Evolutionary conservation across 345 rosid genomes (phyloP), one percentile per base, ranked within the genome.

Genomic region (Cardamine resedifolia): DNA sequence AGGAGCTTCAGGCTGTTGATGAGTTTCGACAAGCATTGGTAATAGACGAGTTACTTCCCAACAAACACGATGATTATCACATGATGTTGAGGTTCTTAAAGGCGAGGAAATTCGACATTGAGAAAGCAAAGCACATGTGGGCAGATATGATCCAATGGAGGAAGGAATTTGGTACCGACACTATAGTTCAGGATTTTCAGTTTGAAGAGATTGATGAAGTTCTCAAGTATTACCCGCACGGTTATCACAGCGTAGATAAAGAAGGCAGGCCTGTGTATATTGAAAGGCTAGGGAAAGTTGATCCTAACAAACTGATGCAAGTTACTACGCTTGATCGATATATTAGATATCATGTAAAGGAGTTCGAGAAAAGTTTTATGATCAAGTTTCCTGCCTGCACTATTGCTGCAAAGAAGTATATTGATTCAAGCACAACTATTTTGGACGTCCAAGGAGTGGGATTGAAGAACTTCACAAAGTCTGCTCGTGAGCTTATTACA

Each of bases 81-180:
- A 86, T 88, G 98, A 86, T 92, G 98, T 69, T 95, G 72, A 82
- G 99, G 94, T 95, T 70, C 60, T 47, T 60, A 81, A 91, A 90
- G 71, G 99, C 98, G 2, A 87, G 99, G 76, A 95, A 90, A 75
- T 92, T 92, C 65, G 99, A 95, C 62, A 76, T 87, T 57, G 99
- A 95, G 43, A 95, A 86, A 77, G 98, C 98, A 10, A 95, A 87
- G 83, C 89, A 85, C 45, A 95, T 95, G 99, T 95, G 99, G 99
- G 87, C 96, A 16, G 99, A 95, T 65, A 92, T 92, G 99, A 83
- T 95, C 74, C 96, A 85, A 1, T 95, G 99, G 99, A 90, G 99
- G 83, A 90, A 87, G 69, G 99, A 95, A 36, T 95, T 92, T 34
- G 92, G 87, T 28, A 82, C 85, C 6, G 96, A 95, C 73, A 86